Evolutionary conservation across 2,329 filamentous ascomycete species (phyloP), one percentile per base, ranked within the genome.

Genomic region (Stagonosporopsis rhizophila): DNA sequence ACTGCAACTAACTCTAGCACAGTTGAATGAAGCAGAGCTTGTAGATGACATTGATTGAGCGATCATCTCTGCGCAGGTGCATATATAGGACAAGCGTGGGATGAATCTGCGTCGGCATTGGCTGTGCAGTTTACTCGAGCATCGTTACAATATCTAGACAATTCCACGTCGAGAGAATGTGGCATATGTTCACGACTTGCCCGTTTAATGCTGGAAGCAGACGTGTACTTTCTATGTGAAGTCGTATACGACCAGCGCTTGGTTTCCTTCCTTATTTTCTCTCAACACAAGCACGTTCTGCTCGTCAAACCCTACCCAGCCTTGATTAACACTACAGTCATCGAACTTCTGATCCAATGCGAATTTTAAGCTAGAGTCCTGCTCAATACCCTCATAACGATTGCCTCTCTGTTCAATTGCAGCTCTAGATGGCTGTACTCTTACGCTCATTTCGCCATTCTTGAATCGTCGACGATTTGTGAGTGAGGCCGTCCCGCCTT

Each of bases 261-360:
- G 90, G 35, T 83, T 83, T 1, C 90, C 90, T 23, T 84, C 80
- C 23, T 79, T 79, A 61, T 85, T 84, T 76, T 94, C 90, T 62
- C 90, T 88, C 46, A 96, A 80, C 38, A 96, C 86, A 59, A 96
- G 88, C n/a, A 96, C 90, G 78, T 92, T 92, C 75, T 96, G 91
- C 39, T 96, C 91, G 68, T 96, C 92, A 68, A 96, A 96, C 0
- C 91, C 91, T 8, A 96, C 87, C 85, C 89, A 94, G 47, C 83
- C 82, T 58, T 81, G 76, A 35, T 78, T 82, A 5, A 81, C 72
- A 4, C 77, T 74, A 14, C 79, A 61, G 41, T 80, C 76, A 37
- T 74, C 72, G 25, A 76, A 73, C 14, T 61, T 59, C 45, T 77
- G 70, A 6, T 75, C 64, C 49, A 77, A 63, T 6, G 74, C 67